These are phyloP conservation scores for Umbelopsis sp. DNA, from an alignment of 192 early-diverging fungal species.

Conservation along the genomic window DNA sequence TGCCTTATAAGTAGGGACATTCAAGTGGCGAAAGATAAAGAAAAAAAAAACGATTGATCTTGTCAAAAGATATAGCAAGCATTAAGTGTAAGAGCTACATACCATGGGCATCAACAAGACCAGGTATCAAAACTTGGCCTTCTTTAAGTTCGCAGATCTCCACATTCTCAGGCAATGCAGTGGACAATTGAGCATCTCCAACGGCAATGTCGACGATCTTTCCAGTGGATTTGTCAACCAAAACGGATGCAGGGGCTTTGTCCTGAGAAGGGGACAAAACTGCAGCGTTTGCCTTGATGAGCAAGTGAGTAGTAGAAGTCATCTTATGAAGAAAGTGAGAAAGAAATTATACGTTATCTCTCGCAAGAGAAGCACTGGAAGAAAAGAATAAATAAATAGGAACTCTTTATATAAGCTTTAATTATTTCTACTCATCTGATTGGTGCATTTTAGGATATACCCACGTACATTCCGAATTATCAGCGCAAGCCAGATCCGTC, in stretches of 20 bases:
- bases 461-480: background rate
- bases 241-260: conserved; percentile 19
- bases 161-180: conserved; percentile 8
- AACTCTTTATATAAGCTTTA: conserved; percentile 16
- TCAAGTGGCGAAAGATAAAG: background rate
- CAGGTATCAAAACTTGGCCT: conserved; percentile 67
- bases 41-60: background rate
- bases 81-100: background rate
- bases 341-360: background rate
- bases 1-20: background rate
- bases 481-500: background rate
- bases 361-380: background rate
- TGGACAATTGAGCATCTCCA: background rate
- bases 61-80: no score
- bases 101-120: conserved; percentile 73
- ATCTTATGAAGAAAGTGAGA: background rate
- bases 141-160: conserved; percentile 44
- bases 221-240: conserved; percentile 28
- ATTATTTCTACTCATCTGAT: background rate
- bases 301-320: conserved; percentile 18
- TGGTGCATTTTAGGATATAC: conserved; percentile 13
- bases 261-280: conserved; percentile 30
- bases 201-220: conserved; percentile 27
- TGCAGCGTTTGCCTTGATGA: conserved; percentile 29
- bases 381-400: background rate